Evolutionary conservation across 2,329 filamentous ascomycete species (phyloP).

Genomic region (Aureobasidium sp.): DNA sequence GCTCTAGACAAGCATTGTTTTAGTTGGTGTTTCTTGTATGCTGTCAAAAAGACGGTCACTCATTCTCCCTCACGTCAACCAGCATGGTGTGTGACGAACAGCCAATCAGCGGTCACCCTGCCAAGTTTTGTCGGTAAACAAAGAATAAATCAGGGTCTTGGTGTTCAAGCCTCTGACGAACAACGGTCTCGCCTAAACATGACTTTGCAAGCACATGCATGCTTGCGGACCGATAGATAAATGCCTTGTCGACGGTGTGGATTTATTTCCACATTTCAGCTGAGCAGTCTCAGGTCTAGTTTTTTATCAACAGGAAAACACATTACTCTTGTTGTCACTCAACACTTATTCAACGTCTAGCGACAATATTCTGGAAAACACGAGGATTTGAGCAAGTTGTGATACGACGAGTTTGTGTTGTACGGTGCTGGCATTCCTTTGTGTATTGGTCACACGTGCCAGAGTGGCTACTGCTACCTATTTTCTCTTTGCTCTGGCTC

Average conservation of each 20-base stretch:
- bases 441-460: neutral
- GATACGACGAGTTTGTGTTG: neutral
- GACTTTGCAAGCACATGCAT: neutral
- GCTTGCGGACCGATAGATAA: conserved; percentile 1
- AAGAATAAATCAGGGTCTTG: conserved; percentile 4
- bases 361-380: neutral
- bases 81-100: neutral
- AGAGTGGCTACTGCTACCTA: neutral
- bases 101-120: neutral
- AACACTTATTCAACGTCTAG: neutral
- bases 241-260: conserved; percentile 4
- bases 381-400: neutral
- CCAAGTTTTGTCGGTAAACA: conserved; percentile 9
- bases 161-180: conserved; percentile 9
- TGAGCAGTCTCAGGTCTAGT: neutral
- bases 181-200: conserved; percentile 9
- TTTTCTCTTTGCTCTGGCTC: neutral
- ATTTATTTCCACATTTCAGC: neutral
- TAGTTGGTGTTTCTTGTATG: neutral
- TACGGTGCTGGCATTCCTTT: neutral
- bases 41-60: neutral
- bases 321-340: neutral
- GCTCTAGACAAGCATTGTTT: neutral
- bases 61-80: neutral
- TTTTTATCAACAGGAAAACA: neutral